Evolutionary conservation across 2,329 filamentous ascomycete genomes (phyloP).

Genomic region (Delphinella strobiligena): DNA sequence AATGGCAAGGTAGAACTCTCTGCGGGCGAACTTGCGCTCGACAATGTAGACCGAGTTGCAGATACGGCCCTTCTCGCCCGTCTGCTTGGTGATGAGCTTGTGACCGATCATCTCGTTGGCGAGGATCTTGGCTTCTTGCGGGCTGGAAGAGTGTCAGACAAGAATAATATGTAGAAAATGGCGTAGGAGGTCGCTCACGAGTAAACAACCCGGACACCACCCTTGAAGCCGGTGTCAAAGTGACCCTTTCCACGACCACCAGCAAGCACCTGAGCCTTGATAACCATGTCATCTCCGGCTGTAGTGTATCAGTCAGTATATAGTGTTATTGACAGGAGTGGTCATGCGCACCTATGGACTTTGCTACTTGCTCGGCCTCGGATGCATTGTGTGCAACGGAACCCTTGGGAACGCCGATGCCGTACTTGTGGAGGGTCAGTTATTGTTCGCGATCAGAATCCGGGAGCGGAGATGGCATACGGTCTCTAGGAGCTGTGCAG

Average conservation of each 20-base stretch:
- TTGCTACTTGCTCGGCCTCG: conserved; percentile 86
- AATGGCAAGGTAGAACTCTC: conserved; percentile 97
- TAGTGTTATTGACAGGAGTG: conserved; percentile 1
- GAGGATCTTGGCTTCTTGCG: conserved; percentile 91
- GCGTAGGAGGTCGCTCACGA: conserved; percentile 44
- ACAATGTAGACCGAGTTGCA: conserved; percentile 98
- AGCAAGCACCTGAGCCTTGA: conserved; percentile 98
- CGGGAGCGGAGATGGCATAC: conserved; percentile 26
- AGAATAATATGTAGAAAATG: neutral
- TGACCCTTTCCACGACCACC: conserved; percentile 95
- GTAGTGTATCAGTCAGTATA: conserved; percentile 18
- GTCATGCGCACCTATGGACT: conserved; percentile 57
- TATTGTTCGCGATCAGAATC: conserved; percentile 14
- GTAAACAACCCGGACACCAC: conserved; percentile 97
- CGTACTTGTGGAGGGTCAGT: conserved; percentile 53
- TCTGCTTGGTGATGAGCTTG: conserved; percentile 99
- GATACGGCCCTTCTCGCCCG: conserved; percentile 79
- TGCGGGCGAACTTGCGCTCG: conserved; percentile 97
- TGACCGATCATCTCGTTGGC: conserved; percentile 99
- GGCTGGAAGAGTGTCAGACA: conserved; percentile 30
- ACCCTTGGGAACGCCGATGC: conserved; percentile 83
- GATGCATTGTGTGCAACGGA: conserved; percentile 68
- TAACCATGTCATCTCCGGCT: conserved; percentile 88
- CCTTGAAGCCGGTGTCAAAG: conserved; percentile 98
- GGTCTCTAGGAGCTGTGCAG: conserved; percentile 72